A percentile compares a stretch with the other conserved stretches of the same genome.
These are phyloP conservation scores for Plasmodium coatneyi DNA, from an alignment of 169 alveolate genomes.

Conservation along the genomic window DNA sequence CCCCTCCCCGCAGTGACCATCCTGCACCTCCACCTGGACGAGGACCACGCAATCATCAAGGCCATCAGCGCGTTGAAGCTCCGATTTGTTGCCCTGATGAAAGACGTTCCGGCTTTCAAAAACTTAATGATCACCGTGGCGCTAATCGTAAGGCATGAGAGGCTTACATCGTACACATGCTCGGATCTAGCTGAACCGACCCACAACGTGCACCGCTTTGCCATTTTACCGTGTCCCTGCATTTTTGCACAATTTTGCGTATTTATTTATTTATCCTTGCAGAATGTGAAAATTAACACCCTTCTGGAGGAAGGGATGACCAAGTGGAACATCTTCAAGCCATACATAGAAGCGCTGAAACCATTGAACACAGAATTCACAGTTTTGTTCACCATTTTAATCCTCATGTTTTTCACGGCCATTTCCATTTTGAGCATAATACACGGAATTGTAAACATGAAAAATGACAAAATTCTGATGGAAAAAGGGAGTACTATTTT, in stretches of 20 bases:
- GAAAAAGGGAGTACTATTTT: slow-evolving; percentile 16
- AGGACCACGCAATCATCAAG: slow-evolving; percentile 62
- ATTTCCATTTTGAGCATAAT: slow-evolving; percentile 34
- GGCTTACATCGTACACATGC: not conserved
- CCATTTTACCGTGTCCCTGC: not conserved
- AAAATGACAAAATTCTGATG: slow-evolving; percentile 4
- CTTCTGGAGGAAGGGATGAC: slow-evolving; percentile 7
- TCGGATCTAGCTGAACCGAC: not conserved
- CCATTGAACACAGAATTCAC: slow-evolving; percentile 53
- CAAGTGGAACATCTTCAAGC: slow-evolving; percentile 17
- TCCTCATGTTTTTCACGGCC: slow-evolving; percentile 29
- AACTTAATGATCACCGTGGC: slow-evolving; percentile 43
- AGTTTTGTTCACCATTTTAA: slow-evolving; percentile 38
- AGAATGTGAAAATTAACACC: slow-evolving; percentile 29
- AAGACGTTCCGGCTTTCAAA: slow-evolving; percentile 27
- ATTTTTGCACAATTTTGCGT: not conserved
- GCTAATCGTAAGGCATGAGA: slow-evolving; percentile 17
- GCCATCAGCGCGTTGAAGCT: slow-evolving; percentile 42
- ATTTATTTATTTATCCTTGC: not conserved
- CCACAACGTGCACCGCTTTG: not conserved
- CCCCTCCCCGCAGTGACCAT: slow-evolving; percentile 12
- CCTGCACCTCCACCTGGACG: slow-evolving; percentile 47
- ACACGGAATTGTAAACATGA: slow-evolving; percentile 29
- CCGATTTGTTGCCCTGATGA: slow-evolving; percentile 37
- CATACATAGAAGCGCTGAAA: slow-evolving; percentile 56